These are phyloP conservation scores for Bothriochloa decipiens DNA, from an alignment of 176 grass and related monocot species.

Conservation along the genomic window DNA sequence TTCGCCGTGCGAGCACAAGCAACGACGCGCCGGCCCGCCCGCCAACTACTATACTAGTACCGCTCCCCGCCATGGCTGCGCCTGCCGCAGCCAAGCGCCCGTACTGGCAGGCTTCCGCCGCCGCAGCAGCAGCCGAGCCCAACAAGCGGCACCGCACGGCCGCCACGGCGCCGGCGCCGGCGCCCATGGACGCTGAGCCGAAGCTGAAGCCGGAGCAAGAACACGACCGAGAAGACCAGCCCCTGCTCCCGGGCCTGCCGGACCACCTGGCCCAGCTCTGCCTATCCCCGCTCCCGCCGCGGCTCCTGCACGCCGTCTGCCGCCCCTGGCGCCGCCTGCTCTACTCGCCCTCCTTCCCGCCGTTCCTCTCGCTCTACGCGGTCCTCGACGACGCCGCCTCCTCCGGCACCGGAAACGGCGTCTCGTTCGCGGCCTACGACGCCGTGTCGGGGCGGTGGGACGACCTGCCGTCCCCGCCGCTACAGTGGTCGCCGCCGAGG, in stretches of 20 bases:
- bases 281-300: slow-evolving; percentile 52
- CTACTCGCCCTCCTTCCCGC: slow-evolving; percentile 67
- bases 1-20: slow-evolving; percentile 16
- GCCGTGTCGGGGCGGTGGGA: slow-evolving; percentile 53
- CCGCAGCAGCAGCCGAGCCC: not conserved
- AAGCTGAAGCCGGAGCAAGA: not conserved
- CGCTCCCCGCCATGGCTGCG: slow-evolving; percentile 38
- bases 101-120: not conserved
- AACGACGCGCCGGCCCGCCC: not conserved
- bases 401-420: not conserved
- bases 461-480: slow-evolving; percentile 48
- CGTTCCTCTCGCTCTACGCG: slow-evolving; percentile 59
- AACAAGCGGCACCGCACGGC: slow-evolving; percentile 34
- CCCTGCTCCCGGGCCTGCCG: slow-evolving; percentile 70
- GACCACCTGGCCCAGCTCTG: slow-evolving; percentile 84
- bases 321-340: slow-evolving; percentile 70
- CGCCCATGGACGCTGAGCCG: not conserved
- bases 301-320: slow-evolving; percentile 66
- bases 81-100: slow-evolving; percentile 39
- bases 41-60: slow-evolving; percentile 9
- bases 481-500: slow-evolving; percentile 45
- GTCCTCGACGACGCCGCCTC: slow-evolving; percentile 37
- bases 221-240: not conserved
- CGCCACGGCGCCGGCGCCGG: not conserved
- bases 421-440: slow-evolving; percentile 67